Percentiles rank a stretch among this genome's conserved stretches.
These are phyloP conservation scores for Fusarium pininemorale DNA, from an alignment of 2,329 filamentous ascomycete genomes.

Conservation along the genomic window DNA sequence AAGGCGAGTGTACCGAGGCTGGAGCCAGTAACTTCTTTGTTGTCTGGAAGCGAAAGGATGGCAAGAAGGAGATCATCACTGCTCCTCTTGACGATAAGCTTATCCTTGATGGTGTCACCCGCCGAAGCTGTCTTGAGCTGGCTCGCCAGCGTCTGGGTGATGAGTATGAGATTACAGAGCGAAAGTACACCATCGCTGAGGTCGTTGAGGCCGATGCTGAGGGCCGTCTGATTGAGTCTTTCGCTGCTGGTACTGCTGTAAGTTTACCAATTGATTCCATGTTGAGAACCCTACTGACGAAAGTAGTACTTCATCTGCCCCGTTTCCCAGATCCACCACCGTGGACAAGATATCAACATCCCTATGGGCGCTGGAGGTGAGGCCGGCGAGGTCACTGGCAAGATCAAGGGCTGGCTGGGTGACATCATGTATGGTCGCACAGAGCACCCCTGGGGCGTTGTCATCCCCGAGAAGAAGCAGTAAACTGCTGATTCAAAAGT, in stretches of 20 bases:
- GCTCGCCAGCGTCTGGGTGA: conserved; percentile 68
- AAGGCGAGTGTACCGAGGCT: conserved; percentile 86
- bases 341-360: conserved; percentile 69
- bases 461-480: conserved; percentile 70
- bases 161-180: conserved; percentile 78
- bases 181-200: conserved; percentile 83
- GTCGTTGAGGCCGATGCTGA: conserved; percentile 76
- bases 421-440: conserved; percentile 80
- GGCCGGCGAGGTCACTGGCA: conserved; percentile 64
- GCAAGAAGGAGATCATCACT: conserved; percentile 75
- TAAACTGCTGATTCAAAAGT: conserved; percentile 34
- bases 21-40: conserved; percentile 94
- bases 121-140: conserved; percentile 80
- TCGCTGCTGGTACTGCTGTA: conserved; percentile 87
- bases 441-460: conserved; percentile 74
- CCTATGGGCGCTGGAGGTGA: conserved; percentile 63
- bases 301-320: conserved; percentile 74
- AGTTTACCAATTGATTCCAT: conserved; percentile 48
- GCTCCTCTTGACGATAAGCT: conserved; percentile 84
- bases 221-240: conserved; percentile 82
- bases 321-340: conserved; percentile 74
- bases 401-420: conserved; percentile 72
- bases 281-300: conserved; percentile 24
- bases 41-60: conserved; percentile 69
- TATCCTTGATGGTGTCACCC: conserved; percentile 89